A percentile compares a stretch with the other conserved stretches of the same genome.
These are phyloP conservation scores for Meyerozyma guilliermondii DNA, from an alignment of 1,139 yeast genomes.

Conservation along the genomic window DNA sequence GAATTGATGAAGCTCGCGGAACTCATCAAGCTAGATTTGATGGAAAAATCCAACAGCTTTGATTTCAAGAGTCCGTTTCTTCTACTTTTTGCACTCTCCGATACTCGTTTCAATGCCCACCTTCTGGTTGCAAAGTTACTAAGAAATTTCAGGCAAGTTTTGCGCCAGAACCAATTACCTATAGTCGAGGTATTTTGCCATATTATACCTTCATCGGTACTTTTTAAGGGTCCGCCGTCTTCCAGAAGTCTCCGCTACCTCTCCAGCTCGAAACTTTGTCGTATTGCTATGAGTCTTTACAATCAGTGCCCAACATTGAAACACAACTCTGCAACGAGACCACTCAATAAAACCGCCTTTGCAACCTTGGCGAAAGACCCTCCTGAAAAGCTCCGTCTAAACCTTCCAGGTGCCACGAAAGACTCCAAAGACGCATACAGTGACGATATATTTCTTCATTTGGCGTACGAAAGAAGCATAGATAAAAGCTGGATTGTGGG, in stretches of 20 bases:
- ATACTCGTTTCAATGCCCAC: slow-evolving; percentile 38
- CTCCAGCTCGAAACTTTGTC: slow-evolving; percentile 44
- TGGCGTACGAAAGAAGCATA: slow-evolving; percentile 77
- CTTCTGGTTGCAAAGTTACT: slow-evolving; percentile 46
- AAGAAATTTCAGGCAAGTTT: slow-evolving; percentile 40
- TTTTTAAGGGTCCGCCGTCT: slow-evolving; percentile 32
- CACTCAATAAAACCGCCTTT: slow-evolving; percentile 17
- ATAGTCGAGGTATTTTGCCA: slow-evolving; percentile 48
- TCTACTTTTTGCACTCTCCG: slow-evolving; percentile 43
- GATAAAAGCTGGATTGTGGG: slow-evolving; percentile 84
- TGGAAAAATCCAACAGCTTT: slow-evolving; percentile 37
- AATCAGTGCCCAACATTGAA: slow-evolving; percentile 44
- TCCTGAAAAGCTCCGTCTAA: slow-evolving; percentile 47
- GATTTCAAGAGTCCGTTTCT: slow-evolving; percentile 45
- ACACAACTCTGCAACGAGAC: slow-evolving; percentile 6
- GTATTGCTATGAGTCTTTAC: slow-evolving; percentile 58
- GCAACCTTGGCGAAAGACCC: slow-evolving; percentile 44
- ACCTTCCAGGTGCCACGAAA: slow-evolving; percentile 17
- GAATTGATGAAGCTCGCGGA: slow-evolving; percentile 30
- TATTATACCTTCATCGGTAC: slow-evolving; percentile 49
- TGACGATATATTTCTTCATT: slow-evolving; percentile 76
- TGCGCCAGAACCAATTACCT: slow-evolving; percentile 36
- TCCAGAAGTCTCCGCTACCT: slow-evolving; percentile 42
- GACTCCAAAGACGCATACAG: slow-evolving; percentile 17
- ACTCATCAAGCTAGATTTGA: slow-evolving; percentile 33